A percentile compares a stretch with the other conserved stretches of the same genome.
These are phyloP conservation scores for Fusarium sp. DNA, from an alignment of 2,329 filamentous ascomycete genomes.

Conservation along the genomic window DNA sequence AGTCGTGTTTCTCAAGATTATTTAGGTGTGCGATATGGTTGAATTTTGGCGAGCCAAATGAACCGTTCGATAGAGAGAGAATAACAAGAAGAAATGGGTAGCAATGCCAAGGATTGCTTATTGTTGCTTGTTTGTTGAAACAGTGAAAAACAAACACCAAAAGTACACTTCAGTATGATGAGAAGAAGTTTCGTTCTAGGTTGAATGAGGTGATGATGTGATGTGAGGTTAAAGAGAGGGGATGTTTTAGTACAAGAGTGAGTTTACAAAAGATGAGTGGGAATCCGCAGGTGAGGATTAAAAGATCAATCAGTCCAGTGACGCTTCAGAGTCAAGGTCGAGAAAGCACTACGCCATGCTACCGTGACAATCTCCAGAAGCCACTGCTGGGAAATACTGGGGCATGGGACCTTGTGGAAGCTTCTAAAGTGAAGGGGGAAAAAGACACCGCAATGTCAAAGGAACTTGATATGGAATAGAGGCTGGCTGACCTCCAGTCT, in stretches of 20 bases:
- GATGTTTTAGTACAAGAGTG: constrained; percentile 22
- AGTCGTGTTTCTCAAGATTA: constrained; percentile 2
- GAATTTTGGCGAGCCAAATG: neutral
- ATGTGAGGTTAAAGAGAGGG: constrained; percentile 16
- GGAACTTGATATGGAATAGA: constrained; percentile 32
- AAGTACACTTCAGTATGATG: constrained; percentile 5
- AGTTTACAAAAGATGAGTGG: constrained; percentile 40
- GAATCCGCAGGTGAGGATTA: constrained; percentile 33
- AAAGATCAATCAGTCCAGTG: constrained; percentile 34
- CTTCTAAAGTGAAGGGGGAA: constrained; percentile 31
- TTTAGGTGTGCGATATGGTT: constrained; percentile 11
- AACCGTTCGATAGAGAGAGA: constrained; percentile 6
- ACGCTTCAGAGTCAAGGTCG: constrained; percentile 25
- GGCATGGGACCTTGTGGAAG: constrained; percentile 49
- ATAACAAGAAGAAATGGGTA: constrained; percentile 10
- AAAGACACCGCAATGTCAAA: constrained; percentile 7
- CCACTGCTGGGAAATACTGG: constrained; percentile 36
- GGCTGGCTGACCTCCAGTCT: constrained; percentile 1
- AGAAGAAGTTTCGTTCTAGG: neutral
- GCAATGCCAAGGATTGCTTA: constrained; percentile 8
- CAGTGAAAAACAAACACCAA: constrained; percentile 15
- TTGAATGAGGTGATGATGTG: constrained; percentile 1
- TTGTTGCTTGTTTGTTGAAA: constrained; percentile 10
- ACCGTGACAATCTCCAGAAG: constrained; percentile 28
- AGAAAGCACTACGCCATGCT: constrained; percentile 27